Evolutionary conservation across 306 rosid species (phyloP).

Genomic region (Vicia faba): DNA sequence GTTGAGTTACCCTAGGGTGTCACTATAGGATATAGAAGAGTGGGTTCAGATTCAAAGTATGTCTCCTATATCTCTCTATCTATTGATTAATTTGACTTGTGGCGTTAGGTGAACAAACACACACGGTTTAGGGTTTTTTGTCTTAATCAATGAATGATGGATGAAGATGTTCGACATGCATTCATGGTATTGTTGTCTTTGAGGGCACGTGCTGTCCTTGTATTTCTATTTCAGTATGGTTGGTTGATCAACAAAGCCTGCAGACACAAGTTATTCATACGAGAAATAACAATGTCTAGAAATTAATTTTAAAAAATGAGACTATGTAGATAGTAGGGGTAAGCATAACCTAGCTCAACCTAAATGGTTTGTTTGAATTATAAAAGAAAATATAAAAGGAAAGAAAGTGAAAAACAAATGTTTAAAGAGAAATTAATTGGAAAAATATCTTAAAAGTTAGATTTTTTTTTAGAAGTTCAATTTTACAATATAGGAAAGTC

Average conservation of each 20-base stretch:
- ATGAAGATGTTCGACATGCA: slow-evolving; percentile 21
- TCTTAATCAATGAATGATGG: background rate
- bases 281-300: background rate
- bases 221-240: slow-evolving; percentile 2
- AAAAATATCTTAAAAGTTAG: no score
- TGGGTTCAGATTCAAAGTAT: slow-evolving; percentile 15
- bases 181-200: background rate
- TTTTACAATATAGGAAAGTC: no score
- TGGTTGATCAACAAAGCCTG: background rate
- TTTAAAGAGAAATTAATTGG: no score
- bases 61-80: background rate
- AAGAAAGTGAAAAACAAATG: no score
- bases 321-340: background rate
- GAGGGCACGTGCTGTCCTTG: slow-evolving; percentile 2
- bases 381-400: no score
- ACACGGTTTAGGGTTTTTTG: background rate
- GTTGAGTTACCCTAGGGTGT: slow-evolving; percentile 1
- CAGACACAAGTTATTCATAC: background rate
- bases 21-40: background rate
- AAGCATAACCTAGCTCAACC: background rate
- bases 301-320: no score
- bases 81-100: slow-evolving; percentile 11
- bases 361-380: no score
- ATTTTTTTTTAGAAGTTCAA: no score
- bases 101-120: slow-evolving; percentile 2